A percentile compares a stretch with the other conserved stretches of the same genome.
Conservation (phyloP, 139 green algal species). For the Chlorella ohadii region DNA sequence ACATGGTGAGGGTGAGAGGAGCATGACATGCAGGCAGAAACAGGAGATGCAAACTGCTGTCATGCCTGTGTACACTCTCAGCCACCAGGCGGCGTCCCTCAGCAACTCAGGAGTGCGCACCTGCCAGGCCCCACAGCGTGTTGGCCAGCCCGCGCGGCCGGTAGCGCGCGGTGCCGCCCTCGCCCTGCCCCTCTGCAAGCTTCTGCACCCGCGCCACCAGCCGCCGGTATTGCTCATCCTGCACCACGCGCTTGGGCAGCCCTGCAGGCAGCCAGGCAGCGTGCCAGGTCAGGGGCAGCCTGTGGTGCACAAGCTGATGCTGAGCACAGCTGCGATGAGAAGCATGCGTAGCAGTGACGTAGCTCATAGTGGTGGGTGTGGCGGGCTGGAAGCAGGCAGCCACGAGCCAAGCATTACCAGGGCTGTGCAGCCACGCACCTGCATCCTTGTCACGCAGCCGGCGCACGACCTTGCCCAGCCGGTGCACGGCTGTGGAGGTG, state of each 20-base stretch:
- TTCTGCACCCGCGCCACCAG: conserved; percentile 54
- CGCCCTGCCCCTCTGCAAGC: conserved; percentile 45
- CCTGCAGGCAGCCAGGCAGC: not conserved
- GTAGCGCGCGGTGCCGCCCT: conserved; percentile 21
- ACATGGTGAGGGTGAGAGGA: too few species aligned
- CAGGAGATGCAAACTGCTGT: too few species aligned
- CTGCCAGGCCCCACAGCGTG: conserved; percentile 48
- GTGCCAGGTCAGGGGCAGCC: too few species aligned
- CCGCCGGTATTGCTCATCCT: conserved; percentile 18
- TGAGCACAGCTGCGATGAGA: too few species aligned
- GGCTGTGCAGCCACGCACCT: not conserved
- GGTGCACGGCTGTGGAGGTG: conserved; percentile 71
- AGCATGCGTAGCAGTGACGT: too few species aligned
- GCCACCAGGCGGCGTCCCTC: not conserved
- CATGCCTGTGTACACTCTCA: not conserved
- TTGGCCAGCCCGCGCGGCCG: conserved; percentile 76
- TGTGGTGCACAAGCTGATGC: too few species aligned
- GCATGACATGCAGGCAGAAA: too few species aligned
- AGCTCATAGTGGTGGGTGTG: too few species aligned
- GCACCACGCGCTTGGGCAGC: not conserved
- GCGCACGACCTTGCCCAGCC: conserved; percentile 69
- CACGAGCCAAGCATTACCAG: not conserved
- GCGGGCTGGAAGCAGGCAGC: not conserved
- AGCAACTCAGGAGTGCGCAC: not conserved
- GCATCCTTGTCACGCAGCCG: not conserved